phyloP scores from a whole-genome alignment of 2,329 filamentous ascomycete genomes.

The Trichoderma afroharzianum region DNA sequence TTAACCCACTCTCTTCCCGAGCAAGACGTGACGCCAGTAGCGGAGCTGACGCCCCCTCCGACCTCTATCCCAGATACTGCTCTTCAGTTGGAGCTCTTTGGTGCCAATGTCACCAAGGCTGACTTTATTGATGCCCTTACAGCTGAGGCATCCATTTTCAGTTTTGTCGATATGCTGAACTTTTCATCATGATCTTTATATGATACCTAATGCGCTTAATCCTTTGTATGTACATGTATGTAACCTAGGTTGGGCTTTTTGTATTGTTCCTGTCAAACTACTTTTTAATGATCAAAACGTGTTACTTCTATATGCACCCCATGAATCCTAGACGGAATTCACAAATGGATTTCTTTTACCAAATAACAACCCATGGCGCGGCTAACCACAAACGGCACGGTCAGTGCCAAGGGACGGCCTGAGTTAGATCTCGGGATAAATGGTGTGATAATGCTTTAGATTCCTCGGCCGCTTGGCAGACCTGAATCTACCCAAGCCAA shows the following conservation, averaged over 20 bases:
- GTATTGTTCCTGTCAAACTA: background rate
- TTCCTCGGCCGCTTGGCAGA: background rate
- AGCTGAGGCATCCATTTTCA: conserved; percentile 11
- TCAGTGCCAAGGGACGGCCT: background rate
- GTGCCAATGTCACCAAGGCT: background rate
- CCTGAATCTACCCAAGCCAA: background rate
- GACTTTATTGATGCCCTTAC: conserved; percentile 12
- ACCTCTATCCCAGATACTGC: background rate
- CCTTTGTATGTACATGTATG: background rate
- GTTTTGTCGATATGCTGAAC: conserved; percentile 13
- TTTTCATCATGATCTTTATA: background rate
- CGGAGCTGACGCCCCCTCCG: background rate
- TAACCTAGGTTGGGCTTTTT: background rate
- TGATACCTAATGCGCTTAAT: background rate
- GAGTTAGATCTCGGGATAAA: background rate
- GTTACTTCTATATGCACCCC: background rate
- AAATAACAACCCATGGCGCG: background rate
- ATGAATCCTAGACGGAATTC: background rate
- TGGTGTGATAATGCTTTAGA: background rate
- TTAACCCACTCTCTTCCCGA: conserved; percentile 1
- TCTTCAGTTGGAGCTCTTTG: conserved; percentile 4
- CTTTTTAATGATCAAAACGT: background rate
- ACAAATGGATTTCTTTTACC: background rate
- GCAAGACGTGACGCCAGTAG: background rate
- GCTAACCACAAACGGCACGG: background rate